A percentile compares a stretch with the other conserved stretches of the same genome.
phyloP scores from a whole-genome alignment of 192 early-diverging fungal genomes.

The Gonapodya sp. region DNA sequence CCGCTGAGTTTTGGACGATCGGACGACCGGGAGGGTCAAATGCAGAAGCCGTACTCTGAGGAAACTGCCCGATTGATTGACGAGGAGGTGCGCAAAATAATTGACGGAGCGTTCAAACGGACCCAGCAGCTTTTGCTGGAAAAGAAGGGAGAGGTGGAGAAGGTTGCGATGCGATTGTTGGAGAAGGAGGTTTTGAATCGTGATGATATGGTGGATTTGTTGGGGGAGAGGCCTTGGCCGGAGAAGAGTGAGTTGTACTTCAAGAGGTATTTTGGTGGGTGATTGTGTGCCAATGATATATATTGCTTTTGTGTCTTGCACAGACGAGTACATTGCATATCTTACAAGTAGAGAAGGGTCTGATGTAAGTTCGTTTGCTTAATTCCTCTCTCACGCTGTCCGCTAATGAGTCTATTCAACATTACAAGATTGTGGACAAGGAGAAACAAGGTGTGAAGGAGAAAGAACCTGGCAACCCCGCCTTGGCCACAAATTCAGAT shows the following conservation, averaged over 20 bases:
- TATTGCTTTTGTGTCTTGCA: no score
- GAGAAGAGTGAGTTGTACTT: not conserved
- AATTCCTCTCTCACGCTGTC: not conserved
- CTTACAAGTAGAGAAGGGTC: not conserved
- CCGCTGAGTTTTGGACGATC: conserved; percentile 71
- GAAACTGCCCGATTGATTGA: conserved; percentile 90
- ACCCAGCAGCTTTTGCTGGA: conserved; percentile 77
- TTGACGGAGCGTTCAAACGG: conserved; percentile 69
- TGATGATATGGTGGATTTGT: conserved; percentile 85
- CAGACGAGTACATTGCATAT: not conserved
- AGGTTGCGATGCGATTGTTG: conserved; percentile 82
- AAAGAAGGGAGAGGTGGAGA: conserved; percentile 76
- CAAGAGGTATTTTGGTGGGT: not conserved
- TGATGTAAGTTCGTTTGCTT: not conserved
- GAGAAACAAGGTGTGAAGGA: not conserved
- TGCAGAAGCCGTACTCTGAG: conserved; percentile 95
- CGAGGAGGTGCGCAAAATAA: conserved; percentile 79
- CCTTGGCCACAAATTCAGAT: not conserved
- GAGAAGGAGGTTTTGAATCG: conserved; percentile 95
- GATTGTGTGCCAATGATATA: not conserved
- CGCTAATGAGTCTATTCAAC: not conserved
- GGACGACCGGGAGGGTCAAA: conserved; percentile 52
- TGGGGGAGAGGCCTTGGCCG: conserved; percentile 48
- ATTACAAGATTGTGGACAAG: not conserved
- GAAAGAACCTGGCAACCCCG: not conserved